phyloP scores from a whole-genome alignment of 1,139 yeast genomes.

The Suhomyces choctaworum region DNA sequence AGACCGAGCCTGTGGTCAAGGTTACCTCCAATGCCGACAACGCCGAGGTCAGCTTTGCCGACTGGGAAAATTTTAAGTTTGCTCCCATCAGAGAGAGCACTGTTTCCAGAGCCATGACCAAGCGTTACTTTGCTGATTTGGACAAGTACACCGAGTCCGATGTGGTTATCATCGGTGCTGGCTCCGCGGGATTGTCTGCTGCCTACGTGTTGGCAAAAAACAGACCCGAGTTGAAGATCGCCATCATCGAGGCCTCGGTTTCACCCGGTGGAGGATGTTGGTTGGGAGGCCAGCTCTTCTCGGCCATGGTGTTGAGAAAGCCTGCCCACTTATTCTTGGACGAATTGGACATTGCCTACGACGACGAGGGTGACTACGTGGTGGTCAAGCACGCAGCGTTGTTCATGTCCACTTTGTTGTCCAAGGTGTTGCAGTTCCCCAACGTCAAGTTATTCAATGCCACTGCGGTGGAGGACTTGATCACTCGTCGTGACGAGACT shows the following conservation, averaged over 20 bases:
- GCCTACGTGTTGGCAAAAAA: constrained; percentile 72
- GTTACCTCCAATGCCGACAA: constrained; percentile 17
- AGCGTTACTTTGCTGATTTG: constrained; percentile 69
- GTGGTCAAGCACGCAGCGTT: constrained; percentile 81
- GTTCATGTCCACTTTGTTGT: constrained; percentile 70
- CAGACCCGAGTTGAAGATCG: constrained; percentile 75
- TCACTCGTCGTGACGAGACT: constrained; percentile 61
- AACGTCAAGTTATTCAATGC: constrained; percentile 79
- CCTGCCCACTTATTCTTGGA: constrained; percentile 71
- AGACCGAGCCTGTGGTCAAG: constrained; percentile 6
- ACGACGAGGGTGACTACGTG: constrained; percentile 79
- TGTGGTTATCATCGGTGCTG: constrained; percentile 76
- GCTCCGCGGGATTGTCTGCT: constrained; percentile 75
- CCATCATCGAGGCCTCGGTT: constrained; percentile 72
- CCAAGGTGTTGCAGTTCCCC: constrained; percentile 70
- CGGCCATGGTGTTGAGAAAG: constrained; percentile 78
- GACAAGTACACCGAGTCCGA: constrained; percentile 77
- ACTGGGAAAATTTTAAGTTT: constrained; percentile 70
- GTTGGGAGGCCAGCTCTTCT: constrained; percentile 78
- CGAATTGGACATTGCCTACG: constrained; percentile 65
- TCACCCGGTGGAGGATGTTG: constrained; percentile 83
- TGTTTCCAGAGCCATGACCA: constrained; percentile 83
- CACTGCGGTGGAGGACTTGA: constrained; percentile 78
- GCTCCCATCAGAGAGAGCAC: constrained; percentile 77
- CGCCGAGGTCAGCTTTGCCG: constrained; percentile 34